These are phyloP conservation scores for Mycotypha africana DNA, from an alignment of 371 early-diverging fungal species.

Conservation along the genomic window DNA sequence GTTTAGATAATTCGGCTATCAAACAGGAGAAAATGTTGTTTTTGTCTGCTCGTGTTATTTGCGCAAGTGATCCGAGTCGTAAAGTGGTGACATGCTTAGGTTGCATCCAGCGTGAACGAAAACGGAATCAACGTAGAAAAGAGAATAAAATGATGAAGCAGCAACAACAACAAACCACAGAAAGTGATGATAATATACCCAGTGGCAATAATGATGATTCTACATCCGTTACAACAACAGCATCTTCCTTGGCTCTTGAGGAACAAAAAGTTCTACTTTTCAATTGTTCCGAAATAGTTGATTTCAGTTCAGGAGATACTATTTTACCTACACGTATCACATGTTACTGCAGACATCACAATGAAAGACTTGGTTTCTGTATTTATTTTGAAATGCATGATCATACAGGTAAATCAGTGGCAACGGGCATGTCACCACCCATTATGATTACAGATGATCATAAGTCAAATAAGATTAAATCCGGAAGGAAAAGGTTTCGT, in stretches of 20 bases:
- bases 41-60: conserved; percentile 77
- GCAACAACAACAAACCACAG: conserved; percentile 9
- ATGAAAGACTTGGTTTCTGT: conserved; percentile 86
- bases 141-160: conserved; percentile 33
- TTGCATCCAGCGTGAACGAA: conserved; percentile 82
- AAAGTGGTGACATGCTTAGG: conserved; percentile 79
- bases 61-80: conserved; percentile 77
- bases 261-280: conserved; percentile 77
- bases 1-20: conserved; percentile 12
- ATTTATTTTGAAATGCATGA: conserved; percentile 79
- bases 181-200: conserved; percentile 14
- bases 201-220: conserved; percentile 32
- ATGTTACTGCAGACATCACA: conserved; percentile 93
- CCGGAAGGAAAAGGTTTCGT: conserved; percentile 43
- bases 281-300: conserved; percentile 82
- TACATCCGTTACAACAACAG: too few species aligned
- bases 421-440: conserved; percentile 84
- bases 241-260: conserved; percentile 54
- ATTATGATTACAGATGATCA: conserved; percentile 97
- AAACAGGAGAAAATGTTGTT: conserved; percentile 49
- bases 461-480: conserved; percentile 73
- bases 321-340: conserved; percentile 90
- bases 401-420: conserved; percentile 60
- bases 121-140: conserved; percentile 50
- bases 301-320: conserved; percentile 86